Percentiles rank a stretch among this genome's conserved stretches.
Evolutionary conservation across 129 eudicot genomes (phyloP).

Genomic region (Flaveria linearis): DNA sequence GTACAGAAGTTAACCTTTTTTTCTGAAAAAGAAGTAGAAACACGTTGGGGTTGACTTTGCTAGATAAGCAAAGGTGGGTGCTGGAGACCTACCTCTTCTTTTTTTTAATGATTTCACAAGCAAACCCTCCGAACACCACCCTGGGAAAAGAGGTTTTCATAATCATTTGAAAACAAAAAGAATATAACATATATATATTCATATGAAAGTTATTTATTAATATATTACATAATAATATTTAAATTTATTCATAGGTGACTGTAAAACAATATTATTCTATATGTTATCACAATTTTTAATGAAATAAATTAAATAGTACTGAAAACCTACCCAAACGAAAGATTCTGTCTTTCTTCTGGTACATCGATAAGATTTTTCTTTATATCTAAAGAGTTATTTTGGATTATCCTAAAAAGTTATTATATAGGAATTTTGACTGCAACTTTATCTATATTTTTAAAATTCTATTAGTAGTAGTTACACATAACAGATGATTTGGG

Average conservation of each 20-base stretch:
- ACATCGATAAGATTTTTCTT: neutral
- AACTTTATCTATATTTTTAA: neutral
- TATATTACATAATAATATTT: neutral
- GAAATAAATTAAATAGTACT: neutral
- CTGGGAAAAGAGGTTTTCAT: neutral
- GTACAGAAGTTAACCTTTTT: neutral
- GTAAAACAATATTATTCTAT: neutral
- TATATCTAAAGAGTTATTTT: neutral
- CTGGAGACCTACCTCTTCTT: constrained; percentile 30
- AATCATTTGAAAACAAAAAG: neutral
- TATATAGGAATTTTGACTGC: no score
- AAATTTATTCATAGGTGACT: neutral
- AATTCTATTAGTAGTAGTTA: neutral
- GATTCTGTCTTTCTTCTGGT: neutral
- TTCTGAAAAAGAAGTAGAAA: neutral
- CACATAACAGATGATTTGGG: neutral
- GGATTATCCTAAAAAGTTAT: neutral
- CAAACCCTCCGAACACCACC: constrained; percentile 13
- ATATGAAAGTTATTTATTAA: neutral
- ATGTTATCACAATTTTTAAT: neutral
- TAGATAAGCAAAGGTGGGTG: constrained; percentile 29
- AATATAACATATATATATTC: neutral
- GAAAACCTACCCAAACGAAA: neutral
- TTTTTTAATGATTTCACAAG: constrained; percentile 33
- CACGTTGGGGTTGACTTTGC: constrained; percentile 21